Base-by-base conservation (phyloP, 2,329 filamentous ascomycete genomes). In the Leptosphaerulina australis region DNA sequence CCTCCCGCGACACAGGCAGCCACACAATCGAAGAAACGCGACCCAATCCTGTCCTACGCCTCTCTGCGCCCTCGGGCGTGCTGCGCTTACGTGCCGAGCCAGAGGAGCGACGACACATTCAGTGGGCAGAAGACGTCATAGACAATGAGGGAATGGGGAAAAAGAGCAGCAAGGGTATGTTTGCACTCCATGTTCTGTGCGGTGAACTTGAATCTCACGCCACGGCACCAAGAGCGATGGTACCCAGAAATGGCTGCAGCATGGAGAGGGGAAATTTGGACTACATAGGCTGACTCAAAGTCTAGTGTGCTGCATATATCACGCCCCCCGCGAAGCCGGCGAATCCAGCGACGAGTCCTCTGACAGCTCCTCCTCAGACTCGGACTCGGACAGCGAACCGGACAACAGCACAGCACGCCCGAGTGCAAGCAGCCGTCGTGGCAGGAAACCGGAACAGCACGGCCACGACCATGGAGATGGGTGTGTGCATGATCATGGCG, bases 221-320 rank as follows among this genome's bases (percentile, higher is more conserved):
- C n/a, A n/a, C n/a, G n/a, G n/a, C n/a, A n/a, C n/a, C n/a, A n/a
- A n/a, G n/a, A n/a, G n/a, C n/a, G n/a, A n/a, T n/a, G n/a, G n/a
- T n/a, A n/a, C n/a, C n/a, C n/a, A n/a, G n/a, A n/a, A n/a, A n/a
- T n/a, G n/a, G n/a, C n/a, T n/a, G n/a, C n/a, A n/a, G n/a, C n/a
- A n/a, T n/a, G n/a, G n/a, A n/a, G n/a, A n/a, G n/a, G n/a, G n/a
- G n/a, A n/a, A n/a, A n/a, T n/a, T n/a, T n/a, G n/a, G n/a, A n/a
- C n/a, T n/a, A n/a, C n/a, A n/a, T n/a, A n/a, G n/a, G n/a, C n/a
- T n/a, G n/a, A n/a, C n/a, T n/a, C n/a, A n/a, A n/a, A 7, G 2
- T 10, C 7, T 40, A 96, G 94, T 97, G n/a, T 99, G 94, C 81
- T 99, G 94, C 74, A 99, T 99, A 73, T 99, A 97, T 76, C 93